Percentiles rank a stretch among this genome's conserved stretches.
Conservation (phyloP, 106 monocot species). For the Narthecium ossifragum region DNA sequence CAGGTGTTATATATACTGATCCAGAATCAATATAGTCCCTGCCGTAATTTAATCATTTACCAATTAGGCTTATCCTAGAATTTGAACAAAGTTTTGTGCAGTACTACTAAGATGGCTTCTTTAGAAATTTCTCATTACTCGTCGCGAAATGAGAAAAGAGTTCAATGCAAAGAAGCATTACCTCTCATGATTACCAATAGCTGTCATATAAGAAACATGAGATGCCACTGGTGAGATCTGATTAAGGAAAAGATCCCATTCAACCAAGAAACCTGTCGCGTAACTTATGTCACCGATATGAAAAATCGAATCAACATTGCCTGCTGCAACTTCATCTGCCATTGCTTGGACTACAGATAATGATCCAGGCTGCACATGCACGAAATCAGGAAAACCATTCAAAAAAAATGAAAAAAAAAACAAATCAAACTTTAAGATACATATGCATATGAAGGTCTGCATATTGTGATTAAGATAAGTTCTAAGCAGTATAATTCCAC, state of each 20-base stretch:
- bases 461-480: not conserved
- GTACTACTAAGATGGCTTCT: too few species aligned
- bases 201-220: slow-evolving; percentile 66
- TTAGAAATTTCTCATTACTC: too few species aligned
- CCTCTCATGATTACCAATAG: slow-evolving; percentile 74
- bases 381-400: too few species aligned
- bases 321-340: slow-evolving; percentile 27
- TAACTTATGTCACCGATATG: slow-evolving; percentile 80
- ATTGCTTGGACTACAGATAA: slow-evolving; percentile 45
- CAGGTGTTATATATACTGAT: slow-evolving; percentile 55
- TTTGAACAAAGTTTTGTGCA: too few species aligned
- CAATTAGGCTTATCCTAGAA: too few species aligned
- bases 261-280: slow-evolving; percentile 67
- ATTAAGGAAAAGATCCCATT: slow-evolving; percentile 68
- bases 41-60: too few species aligned
- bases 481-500: not conserved
- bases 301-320: slow-evolving; percentile 49
- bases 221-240: slow-evolving; percentile 50
- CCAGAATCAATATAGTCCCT: slow-evolving; percentile 55
- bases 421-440: not conserved
- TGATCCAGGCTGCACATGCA: slow-evolving; percentile 59
- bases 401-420: too few species aligned
- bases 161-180: too few species aligned
- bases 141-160: too few species aligned
- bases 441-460: not conserved